Evolutionary conservation across 164 flowering plant genomes (phyloP), one percentile per base, ranked within the genome.

Genomic region (Nymphaea colorata): DNA sequence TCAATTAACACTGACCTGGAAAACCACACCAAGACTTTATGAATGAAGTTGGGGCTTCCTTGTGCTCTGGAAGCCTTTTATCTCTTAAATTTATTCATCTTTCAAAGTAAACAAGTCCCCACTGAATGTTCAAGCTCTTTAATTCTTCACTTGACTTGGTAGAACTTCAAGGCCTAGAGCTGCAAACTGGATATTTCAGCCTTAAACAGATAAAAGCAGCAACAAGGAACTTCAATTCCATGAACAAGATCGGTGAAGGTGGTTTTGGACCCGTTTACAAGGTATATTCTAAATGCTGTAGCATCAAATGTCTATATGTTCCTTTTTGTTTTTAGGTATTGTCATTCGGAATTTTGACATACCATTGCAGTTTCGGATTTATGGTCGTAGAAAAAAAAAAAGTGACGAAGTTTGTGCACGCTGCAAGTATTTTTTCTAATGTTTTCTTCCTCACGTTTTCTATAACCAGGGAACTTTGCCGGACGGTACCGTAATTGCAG

Each of bases 181-280:
- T 82, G 41, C 81, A 71, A 60, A 78, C 76, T 4, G 80, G 77
- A 65, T 73, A 69, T 10, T 85, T 82, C 65, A 78, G 80, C 62
- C 72, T 81, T 14, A 79, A 74, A 72, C 89, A 85, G 71, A 79
- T 85, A 6, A 77, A 71, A 78, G 82, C 81, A 67, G 84, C 85
- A 45, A 82, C 86, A 2, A 70, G 74, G 67, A 72, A 82, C 65
- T 85, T 85, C 63, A 79, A 77, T 79, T 3, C 67, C 65, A 72
- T 61, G 55, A 84, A 84, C 68, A 86, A 82, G 78, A 76, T 86
- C 61, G 87, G 90, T 59, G 86, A 86, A 80, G 90, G 90, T 43
- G 90, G 90, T n/a, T 86, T 86, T 72, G 90, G 90, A 64, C 66
- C 85, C 47, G 87, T 86, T 59, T 86, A 76, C 82, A 84, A 84